These are phyloP conservation scores for Tolypocladium sp. DNA, from an alignment of 2,329 filamentous ascomycete genomes.

Conservation along the genomic window DNA sequence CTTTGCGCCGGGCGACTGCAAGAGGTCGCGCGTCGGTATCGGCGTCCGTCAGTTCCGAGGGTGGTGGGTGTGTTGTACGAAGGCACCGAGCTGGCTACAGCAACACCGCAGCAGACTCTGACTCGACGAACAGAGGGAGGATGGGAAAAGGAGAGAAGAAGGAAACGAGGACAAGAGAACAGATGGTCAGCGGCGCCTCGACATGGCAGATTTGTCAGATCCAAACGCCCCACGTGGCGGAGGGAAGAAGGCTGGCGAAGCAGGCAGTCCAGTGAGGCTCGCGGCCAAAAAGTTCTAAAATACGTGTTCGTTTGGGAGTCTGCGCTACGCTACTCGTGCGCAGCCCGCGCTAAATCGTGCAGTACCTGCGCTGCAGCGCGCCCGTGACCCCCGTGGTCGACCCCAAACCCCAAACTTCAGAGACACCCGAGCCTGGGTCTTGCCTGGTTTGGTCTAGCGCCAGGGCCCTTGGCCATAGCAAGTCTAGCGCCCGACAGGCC, in stretches of 20 bases:
- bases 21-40: neutral
- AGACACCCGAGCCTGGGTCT: conserved; percentile 2
- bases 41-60: neutral
- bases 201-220: conserved; percentile 20
- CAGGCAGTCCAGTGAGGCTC: neutral
- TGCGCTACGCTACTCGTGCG: neutral
- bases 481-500: neutral
- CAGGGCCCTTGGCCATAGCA: conserved; percentile 5
- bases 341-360: neutral
- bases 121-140: conserved; percentile 1
- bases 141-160: conserved; percentile 7
- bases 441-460: conserved; percentile 7
- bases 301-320: neutral
- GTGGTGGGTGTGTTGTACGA: neutral
- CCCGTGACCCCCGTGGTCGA: neutral
- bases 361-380: neutral
- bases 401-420: neutral
- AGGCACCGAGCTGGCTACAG: neutral
- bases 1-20: neutral
- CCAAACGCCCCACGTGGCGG: conserved; percentile 22
- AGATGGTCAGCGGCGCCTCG: conserved; percentile 10
- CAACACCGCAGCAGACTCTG: neutral
- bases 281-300: neutral
- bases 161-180: conserved; percentile 7
- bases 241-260: conserved; percentile 9